phyloP scores from a whole-genome alignment of 106 monocot species.

The Narthecium ossifragum region DNA sequence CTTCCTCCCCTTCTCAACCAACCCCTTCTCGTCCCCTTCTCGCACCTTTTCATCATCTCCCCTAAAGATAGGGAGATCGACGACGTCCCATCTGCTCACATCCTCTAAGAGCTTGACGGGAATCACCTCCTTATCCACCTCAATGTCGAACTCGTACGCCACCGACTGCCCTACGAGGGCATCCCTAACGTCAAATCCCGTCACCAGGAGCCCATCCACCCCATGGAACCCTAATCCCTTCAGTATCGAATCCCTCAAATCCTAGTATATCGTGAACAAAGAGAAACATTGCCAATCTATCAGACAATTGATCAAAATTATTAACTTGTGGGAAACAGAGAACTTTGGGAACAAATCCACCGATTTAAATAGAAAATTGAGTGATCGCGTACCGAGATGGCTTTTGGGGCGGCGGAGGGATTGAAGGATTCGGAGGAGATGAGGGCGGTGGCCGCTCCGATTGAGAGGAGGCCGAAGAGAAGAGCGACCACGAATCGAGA shows the following conservation, averaged over 20 bases:
- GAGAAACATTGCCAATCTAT: too few relatives aligned
- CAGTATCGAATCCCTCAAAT: conserved; percentile 71
- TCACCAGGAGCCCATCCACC: conserved; percentile 42
- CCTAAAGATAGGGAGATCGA: conserved; percentile 47
- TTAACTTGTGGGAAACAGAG: too few relatives aligned
- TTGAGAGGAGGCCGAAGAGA: conserved; percentile 17
- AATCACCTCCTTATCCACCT: conserved; percentile 64
- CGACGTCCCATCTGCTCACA: conserved; percentile 63
- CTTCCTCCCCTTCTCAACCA: conserved; percentile 29
- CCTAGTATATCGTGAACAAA: conserved; percentile 46
- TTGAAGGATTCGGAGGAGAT: conserved; percentile 28
- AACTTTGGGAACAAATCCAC: too few relatives aligned
- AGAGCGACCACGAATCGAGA: conserved; percentile 13
- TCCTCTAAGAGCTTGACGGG: conserved; percentile 84
- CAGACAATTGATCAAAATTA: too few relatives aligned
- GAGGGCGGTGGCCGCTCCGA: conserved; percentile 18
- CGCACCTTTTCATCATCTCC: too few relatives aligned
- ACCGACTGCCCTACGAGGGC: conserved; percentile 73
- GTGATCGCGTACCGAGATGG: conserved; percentile 40
- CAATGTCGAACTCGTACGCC: conserved; percentile 79
- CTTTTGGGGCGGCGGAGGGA: conserved; percentile 39
- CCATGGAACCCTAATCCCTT: conserved; percentile 59
- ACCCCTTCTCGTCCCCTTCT: conserved; percentile 29
- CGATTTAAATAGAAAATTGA: conserved; percentile 1
- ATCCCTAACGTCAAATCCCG: conserved; percentile 79